Conservation (phyloP, 2,329 filamentous ascomycete genomes). For the Scedosporium aurantiacum region DNA sequence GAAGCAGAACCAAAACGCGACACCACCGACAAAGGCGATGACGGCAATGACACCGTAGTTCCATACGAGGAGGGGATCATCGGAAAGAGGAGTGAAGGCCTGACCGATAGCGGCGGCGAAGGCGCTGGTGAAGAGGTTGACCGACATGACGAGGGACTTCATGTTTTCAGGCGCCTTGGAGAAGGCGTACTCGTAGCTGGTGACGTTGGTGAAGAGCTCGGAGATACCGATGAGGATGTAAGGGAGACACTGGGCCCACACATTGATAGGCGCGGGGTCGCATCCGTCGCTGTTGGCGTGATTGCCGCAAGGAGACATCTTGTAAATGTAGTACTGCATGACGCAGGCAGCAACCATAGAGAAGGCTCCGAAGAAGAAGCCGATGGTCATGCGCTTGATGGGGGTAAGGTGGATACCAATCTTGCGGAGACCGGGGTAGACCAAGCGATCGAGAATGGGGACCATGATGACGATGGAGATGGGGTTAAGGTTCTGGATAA, state of each 20-base stretch:
- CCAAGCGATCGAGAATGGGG: conserved; percentile 54
- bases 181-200: conserved; percentile 64
- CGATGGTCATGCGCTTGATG: conserved; percentile 63
- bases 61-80: conserved; percentile 58
- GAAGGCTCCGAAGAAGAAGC: conserved; percentile 54
- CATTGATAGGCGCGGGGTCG: conserved; percentile 50
- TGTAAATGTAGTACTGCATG: conserved; percentile 54
- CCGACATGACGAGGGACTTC: conserved; percentile 61
- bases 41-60: conserved; percentile 57
- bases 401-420: conserved; percentile 57
- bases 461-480: conserved; percentile 67
- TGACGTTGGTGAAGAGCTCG: conserved; percentile 44
- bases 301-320: conserved; percentile 47
- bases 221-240: conserved; percentile 40
- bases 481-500: conserved; percentile 66
- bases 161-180: conserved; percentile 71
- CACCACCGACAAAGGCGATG: conserved; percentile 50
- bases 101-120: conserved; percentile 61
- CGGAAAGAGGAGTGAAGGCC: conserved; percentile 50
- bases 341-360: conserved; percentile 50
- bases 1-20: conserved; percentile 59
- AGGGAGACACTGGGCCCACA: conserved; percentile 45
- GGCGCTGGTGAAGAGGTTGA: conserved; percentile 62
- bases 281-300: conserved; percentile 39
- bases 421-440: conserved; percentile 60